Percentiles rank a stretch among this genome's conserved stretches.
Conservation (phyloP, 2,329 filamentous ascomycete species). For the Aspergillus carbonarius region DNA sequence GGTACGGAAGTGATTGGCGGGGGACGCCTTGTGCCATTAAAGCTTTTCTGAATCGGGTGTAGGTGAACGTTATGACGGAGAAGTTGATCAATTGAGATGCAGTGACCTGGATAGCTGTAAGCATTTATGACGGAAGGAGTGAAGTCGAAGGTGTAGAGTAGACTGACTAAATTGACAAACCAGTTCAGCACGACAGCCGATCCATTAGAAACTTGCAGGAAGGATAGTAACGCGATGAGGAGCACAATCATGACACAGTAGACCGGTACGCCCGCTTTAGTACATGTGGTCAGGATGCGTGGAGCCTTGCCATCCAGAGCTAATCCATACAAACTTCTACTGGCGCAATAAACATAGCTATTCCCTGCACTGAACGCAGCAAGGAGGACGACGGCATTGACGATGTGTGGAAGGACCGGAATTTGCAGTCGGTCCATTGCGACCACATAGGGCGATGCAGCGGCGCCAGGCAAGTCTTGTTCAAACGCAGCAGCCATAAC, state of each 20-base stretch:
- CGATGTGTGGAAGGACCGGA: slow-evolving; percentile 64
- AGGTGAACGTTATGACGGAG: slow-evolving; percentile 67
- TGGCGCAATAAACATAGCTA: slow-evolving; percentile 67
- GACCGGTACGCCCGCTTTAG: slow-evolving; percentile 66
- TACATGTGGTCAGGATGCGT: slow-evolving; percentile 65
- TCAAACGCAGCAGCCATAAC: slow-evolving; percentile 62
- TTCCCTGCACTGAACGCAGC: slow-evolving; percentile 69
- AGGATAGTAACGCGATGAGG: slow-evolving; percentile 67
- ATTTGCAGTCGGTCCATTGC: slow-evolving; percentile 68
- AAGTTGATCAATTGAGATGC: slow-evolving; percentile 75
- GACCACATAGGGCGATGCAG: slow-evolving; percentile 67
- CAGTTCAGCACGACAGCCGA: slow-evolving; percentile 68
- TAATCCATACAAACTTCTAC: slow-evolving; percentile 66
- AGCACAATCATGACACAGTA: slow-evolving; percentile 69
- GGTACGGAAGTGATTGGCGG: slow-evolving; percentile 68
- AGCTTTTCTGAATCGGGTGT: slow-evolving; percentile 70
- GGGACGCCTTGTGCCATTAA: slow-evolving; percentile 67
- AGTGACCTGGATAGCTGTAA: slow-evolving; percentile 52
- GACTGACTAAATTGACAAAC: slow-evolving; percentile 63
- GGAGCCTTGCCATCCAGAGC: slow-evolving; percentile 69
- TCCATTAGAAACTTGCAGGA: slow-evolving; percentile 67
- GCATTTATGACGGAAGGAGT: neutral
- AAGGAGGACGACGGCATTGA: slow-evolving; percentile 70
- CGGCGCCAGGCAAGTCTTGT: slow-evolving; percentile 62
- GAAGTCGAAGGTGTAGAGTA: neutral